Conservation (phyloP, 192 early-diverging fungal species). For the Helicostylum pulchrum region DNA sequence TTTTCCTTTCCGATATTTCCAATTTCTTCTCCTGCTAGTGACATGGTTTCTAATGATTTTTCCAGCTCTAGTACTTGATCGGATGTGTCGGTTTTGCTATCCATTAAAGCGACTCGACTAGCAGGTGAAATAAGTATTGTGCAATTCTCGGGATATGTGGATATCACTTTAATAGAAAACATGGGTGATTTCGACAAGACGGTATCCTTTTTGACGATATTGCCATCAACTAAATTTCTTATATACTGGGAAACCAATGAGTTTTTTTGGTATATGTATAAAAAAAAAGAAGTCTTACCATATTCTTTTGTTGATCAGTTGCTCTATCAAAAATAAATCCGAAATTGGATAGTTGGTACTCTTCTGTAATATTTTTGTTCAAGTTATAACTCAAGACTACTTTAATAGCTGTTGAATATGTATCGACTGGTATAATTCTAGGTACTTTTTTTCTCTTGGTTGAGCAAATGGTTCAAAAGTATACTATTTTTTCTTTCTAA, state of each 20-base stretch:
- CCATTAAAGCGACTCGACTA: slow-evolving; percentile 5
- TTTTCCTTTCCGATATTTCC: no score
- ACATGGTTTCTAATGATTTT: no score
- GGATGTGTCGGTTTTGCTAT: not conserved
- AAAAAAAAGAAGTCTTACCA: not conserved
- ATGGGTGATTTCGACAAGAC: not conserved
- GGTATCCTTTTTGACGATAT: not conserved
- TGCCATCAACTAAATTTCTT: not conserved
- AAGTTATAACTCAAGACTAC: not conserved
- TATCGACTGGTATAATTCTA: not conserved
- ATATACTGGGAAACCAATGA: not conserved
- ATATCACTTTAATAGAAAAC: not conserved
- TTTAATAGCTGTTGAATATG: not conserved
- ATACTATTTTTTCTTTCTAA: not conserved
- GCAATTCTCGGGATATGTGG: not conserved
- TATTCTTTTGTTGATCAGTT: not conserved
- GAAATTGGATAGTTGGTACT: not conserved
- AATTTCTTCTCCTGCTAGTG: no score
- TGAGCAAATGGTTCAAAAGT: not conserved
- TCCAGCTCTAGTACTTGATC: not conserved
- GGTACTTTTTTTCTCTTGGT: not conserved
- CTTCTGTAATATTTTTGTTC: slow-evolving; percentile 2
- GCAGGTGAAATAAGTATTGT: slow-evolving; percentile 6
- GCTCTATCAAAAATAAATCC: not conserved
- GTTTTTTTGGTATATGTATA: not conserved